A percentile compares a stretch with the other conserved stretches of the same genome.
Conservation (phyloP, 2,329 filamentous ascomycete species). For the Hymenoscyphus albidus region DNA sequence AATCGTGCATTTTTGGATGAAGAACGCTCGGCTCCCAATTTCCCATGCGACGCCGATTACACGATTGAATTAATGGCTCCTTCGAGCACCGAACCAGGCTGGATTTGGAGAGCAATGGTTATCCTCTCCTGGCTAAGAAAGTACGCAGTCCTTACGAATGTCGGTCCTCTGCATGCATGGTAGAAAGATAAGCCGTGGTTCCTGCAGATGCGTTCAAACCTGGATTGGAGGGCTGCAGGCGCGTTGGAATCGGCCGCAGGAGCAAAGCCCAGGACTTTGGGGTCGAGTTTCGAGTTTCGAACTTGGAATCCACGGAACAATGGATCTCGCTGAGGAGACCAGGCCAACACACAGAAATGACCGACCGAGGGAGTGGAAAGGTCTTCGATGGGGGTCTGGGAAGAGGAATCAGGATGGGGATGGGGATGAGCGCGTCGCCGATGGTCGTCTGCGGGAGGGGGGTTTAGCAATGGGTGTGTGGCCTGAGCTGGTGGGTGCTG, state of each 20-base stretch:
- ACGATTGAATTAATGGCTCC: conserved; percentile 17
- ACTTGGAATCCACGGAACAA: not conserved
- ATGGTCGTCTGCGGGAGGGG: conserved; percentile 2
- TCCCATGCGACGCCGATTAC: conserved; percentile 21
- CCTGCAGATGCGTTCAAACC: conserved; percentile 23
- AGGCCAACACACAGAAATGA: not conserved
- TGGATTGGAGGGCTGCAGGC: conserved; percentile 27
- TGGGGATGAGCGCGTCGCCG: conserved; percentile 2
- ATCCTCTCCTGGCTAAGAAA: conserved; percentile 36
- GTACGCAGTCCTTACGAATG: conserved; percentile 31
- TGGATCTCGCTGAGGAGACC: not conserved
- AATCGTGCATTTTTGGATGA: conserved; percentile 34
- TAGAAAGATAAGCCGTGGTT: conserved; percentile 38
- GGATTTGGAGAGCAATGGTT: conserved; percentile 26
- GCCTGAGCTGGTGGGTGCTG: conserved; percentile 1
- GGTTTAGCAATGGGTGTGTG: not conserved
- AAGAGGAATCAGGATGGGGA: conserved; percentile 1
- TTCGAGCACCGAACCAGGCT: conserved; percentile 20
- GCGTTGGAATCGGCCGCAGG: conserved; percentile 24
- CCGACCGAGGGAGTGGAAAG: not conserved
- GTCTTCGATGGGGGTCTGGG: not conserved
- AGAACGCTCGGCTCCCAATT: conserved; percentile 16
- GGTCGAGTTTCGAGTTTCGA: conserved; percentile 2
- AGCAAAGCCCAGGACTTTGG: conserved; percentile 5
- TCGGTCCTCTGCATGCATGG: conserved; percentile 37